Evolutionary conservation across 805 yeast species (phyloP).

Genomic region (Scheffersomyces ergatensis): DNA sequence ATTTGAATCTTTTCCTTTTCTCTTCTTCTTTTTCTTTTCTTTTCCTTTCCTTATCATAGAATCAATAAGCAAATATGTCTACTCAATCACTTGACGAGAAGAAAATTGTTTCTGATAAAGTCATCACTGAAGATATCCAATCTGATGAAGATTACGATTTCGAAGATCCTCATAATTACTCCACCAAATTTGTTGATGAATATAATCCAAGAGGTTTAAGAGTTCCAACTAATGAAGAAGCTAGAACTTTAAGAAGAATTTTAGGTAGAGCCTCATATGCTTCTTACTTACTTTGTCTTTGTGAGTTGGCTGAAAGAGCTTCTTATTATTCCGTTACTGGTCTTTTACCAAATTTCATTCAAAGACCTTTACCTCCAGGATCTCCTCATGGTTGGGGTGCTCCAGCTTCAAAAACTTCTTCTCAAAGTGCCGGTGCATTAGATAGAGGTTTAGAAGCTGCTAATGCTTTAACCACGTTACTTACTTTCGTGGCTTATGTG

Average conservation of each 20-base stretch:
- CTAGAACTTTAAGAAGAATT: conserved; percentile 25
- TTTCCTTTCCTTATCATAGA: too few species aligned
- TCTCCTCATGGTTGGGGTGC: conserved; percentile 39
- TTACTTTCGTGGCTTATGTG: conserved; percentile 49
- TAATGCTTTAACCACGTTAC: conserved; percentile 45
- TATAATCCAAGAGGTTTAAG: conserved; percentile 37
- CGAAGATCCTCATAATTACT: conserved; percentile 20
- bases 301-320: conserved; percentile 56
- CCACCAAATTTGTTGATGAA: conserved; percentile 25
- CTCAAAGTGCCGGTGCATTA: conserved; percentile 49
- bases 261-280: conserved; percentile 49
- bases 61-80: background rate
- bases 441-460: conserved; percentile 44
- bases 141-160: conserved; percentile 15
- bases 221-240: conserved; percentile 27
- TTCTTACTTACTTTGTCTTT: conserved; percentile 48
- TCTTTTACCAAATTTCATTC: conserved; percentile 46
- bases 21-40: background rate
- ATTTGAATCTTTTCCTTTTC: background rate
- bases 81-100: background rate
- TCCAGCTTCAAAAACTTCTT: conserved; percentile 26
- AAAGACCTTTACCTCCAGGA: conserved; percentile 50
- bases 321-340: conserved; percentile 49
- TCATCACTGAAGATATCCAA: background rate
- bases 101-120: background rate